Evolutionary conservation across 1,139 yeast genomes (phyloP).

Genomic region (Wickerhamomyces sp.): DNA sequence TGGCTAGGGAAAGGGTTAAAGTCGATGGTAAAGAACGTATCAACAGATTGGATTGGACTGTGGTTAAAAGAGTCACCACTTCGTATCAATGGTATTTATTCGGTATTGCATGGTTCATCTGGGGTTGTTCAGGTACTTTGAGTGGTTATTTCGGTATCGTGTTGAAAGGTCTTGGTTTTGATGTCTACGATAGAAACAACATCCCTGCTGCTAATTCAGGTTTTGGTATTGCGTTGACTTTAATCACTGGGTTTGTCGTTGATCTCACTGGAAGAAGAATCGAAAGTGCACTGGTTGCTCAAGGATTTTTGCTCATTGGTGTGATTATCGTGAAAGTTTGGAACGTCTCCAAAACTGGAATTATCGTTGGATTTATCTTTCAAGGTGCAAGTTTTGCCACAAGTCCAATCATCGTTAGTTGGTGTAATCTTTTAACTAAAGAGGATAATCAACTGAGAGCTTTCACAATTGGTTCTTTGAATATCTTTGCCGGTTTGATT

Average conservation of each 20-base stretch:
- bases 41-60: not conserved
- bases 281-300: not conserved
- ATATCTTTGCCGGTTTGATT: not conserved
- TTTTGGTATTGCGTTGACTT: not conserved
- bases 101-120: not conserved
- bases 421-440: conserved; percentile 5
- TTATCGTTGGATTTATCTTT: conserved; percentile 1
- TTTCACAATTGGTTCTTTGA: conserved; percentile 1
- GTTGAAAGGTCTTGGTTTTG: conserved; percentile 1
- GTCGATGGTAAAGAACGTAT: conserved; percentile 1
- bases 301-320: conserved; percentile 1
- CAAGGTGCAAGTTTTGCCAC: conserved; percentile 1
- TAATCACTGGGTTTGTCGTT: conserved; percentile 1
- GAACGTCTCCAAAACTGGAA: conserved; percentile 3
- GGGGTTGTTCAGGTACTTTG: not conserved
- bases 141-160: conserved; percentile 2
- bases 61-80: conserved; percentile 1
- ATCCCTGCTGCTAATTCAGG: conserved; percentile 2
- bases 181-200: conserved; percentile 4
- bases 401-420: not conserved
- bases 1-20: conserved; percentile 1
- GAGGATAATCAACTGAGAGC: conserved; percentile 4
- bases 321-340: conserved; percentile 1
- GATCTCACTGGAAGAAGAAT: not conserved
- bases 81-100: conserved; percentile 7